Percentiles rank a stretch among this genome's conserved stretches.
Evolutionary conservation across 1,139 yeast genomes (phyloP).

Genomic region (Candida anutae): DNA sequence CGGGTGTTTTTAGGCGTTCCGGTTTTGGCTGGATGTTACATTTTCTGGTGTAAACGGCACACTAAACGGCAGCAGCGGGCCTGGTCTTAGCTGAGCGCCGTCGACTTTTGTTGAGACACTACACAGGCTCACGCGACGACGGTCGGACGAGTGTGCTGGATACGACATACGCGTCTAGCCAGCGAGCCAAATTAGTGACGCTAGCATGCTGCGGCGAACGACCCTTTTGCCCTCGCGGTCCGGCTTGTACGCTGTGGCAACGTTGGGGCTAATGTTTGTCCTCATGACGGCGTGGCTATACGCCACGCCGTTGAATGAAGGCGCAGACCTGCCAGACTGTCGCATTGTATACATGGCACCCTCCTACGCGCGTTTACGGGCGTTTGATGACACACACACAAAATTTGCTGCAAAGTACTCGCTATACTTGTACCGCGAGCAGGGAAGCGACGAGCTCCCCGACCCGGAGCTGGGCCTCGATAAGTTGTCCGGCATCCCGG

Average conservation of each 20-base stretch:
- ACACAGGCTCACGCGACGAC: too few relatives aligned
- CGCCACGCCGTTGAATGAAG: background rate
- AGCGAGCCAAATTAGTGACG: too few relatives aligned
- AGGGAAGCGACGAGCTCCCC: conserved; percentile 57
- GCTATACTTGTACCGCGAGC: conserved; percentile 72
- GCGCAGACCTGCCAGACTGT: conserved; percentile 39
- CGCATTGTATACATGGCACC: conserved; percentile 67
- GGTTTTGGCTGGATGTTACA: too few relatives aligned
- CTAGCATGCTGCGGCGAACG: too few relatives aligned
- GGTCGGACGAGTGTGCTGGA: too few relatives aligned
- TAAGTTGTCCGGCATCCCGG: conserved; percentile 67
- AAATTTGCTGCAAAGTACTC: conserved; percentile 74
- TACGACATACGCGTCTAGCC: too few relatives aligned
- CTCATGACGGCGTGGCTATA: background rate
- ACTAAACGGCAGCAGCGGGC: too few relatives aligned
- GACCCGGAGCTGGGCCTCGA: conserved; percentile 26
- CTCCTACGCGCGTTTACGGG: conserved; percentile 62
- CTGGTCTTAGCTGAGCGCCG: too few relatives aligned
- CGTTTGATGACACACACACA: conserved; percentile 67
- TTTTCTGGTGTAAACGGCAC: too few relatives aligned
- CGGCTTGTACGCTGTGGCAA: background rate
- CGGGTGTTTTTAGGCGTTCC: too few relatives aligned
- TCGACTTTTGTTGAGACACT: too few relatives aligned
- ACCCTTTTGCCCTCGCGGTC: background rate
- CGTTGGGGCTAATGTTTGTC: background rate